Evolutionary conservation across 2,329 filamentous ascomycete species (phyloP).

Genomic region (Alternaria ventricosa): DNA sequence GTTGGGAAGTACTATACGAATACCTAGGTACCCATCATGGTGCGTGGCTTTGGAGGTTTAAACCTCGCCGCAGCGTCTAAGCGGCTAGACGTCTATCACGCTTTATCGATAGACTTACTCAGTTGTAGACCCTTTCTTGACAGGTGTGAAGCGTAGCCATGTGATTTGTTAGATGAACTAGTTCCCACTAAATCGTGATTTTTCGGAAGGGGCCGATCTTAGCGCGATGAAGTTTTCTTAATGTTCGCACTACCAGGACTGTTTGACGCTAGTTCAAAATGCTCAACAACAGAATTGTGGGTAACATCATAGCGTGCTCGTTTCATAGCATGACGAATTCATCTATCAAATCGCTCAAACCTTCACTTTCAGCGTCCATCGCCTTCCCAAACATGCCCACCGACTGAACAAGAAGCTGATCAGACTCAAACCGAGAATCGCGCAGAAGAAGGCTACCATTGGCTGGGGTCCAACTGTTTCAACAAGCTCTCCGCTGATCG

Average conservation of each 20-base stretch:
- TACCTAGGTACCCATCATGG: background rate
- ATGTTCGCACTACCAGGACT: background rate
- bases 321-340: background rate
- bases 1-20: background rate
- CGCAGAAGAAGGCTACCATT: constrained; percentile 46
- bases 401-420: constrained; percentile 41
- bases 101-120: background rate
- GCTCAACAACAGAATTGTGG: background rate
- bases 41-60: background rate
- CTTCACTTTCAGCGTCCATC: constrained; percentile 37
- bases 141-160: background rate
- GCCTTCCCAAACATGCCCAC: constrained; percentile 45
- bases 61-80: background rate
- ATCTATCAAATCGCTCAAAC: constrained; percentile 11
- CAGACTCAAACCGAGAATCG: constrained; percentile 39
- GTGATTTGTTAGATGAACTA: background rate
- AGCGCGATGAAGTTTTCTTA: background rate
- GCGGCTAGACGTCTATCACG: background rate
- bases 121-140: background rate
- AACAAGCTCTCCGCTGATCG: constrained; percentile 45
- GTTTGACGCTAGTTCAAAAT: background rate
- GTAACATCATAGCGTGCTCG: background rate
- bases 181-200: background rate
- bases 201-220: background rate
- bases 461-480: constrained; percentile 41